Evolutionary conservation across 768 basidiomycete species (phyloP).

Genomic region (Pluteus cervinus): DNA sequence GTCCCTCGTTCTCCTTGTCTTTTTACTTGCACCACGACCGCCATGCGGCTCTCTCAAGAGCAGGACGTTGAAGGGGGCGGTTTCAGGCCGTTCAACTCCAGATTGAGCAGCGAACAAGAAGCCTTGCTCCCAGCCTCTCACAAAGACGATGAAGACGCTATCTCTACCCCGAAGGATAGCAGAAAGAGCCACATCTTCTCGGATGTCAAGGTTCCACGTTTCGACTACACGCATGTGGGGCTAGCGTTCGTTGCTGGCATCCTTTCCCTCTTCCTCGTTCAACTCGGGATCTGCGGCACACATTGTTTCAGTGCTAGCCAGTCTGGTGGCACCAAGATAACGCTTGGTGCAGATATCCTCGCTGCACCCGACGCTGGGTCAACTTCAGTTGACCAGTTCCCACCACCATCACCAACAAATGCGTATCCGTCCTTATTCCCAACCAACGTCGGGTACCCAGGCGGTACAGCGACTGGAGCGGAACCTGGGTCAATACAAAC

Average conservation of each 20-base stretch:
- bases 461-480: conserved; percentile 74
- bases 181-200: conserved; percentile 5
- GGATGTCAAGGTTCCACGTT: conserved; percentile 18
- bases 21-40: conserved; percentile 1
- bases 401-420: conserved; percentile 72
- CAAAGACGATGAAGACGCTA: conserved; percentile 5
- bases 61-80: conserved; percentile 4
- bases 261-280: conserved; percentile 41
- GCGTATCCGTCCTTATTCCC: conserved; percentile 69
- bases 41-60: conserved; percentile 6
- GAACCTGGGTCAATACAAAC: conserved; percentile 69
- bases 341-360: conserved; percentile 22
- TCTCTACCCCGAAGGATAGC: conserved; percentile 10
- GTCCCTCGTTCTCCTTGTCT: background rate
- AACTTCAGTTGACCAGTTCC: conserved; percentile 61
- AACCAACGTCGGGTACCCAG: conserved; percentile 69
- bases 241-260: conserved; percentile 51
- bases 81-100: too few species aligned
- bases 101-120: conserved; percentile 20
- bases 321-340: conserved; percentile 8
- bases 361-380: conserved; percentile 71
- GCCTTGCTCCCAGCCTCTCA: conserved; percentile 19
- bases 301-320: conserved; percentile 26
- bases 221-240: conserved; percentile 31
- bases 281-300: conserved; percentile 40